phyloP scores from a whole-genome alignment of 164 flowering plant genomes.

The Saururus chinensis region DNA sequence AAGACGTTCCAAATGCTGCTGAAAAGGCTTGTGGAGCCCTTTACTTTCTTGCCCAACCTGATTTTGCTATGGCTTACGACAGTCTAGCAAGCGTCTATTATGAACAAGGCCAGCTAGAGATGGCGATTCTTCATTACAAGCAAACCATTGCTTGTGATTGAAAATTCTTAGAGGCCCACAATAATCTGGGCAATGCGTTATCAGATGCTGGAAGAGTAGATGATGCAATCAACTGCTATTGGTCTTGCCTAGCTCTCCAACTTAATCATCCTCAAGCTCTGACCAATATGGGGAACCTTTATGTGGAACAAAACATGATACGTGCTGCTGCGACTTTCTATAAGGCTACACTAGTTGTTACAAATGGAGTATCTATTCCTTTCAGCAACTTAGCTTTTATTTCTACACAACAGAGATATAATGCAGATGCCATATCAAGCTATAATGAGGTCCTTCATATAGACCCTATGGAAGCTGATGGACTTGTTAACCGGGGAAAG shows the following conservation, averaged over 20 bases:
- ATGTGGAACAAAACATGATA: slow-evolving; percentile 82
- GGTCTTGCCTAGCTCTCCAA: no score
- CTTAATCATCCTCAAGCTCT: no score
- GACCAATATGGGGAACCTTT: no score
- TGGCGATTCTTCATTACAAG: no score
- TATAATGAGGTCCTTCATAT: no score
- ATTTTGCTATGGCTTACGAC: no score
- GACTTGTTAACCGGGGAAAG: slow-evolving; percentile 88
- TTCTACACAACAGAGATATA: slow-evolving; percentile 98
- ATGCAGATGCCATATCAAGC: slow-evolving; percentile 92
- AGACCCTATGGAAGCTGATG: slow-evolving; percentile 97
- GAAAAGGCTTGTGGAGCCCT: no score
- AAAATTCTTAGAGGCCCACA: slow-evolving; percentile 84
- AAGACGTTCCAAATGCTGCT: no score
- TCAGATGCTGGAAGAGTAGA: slow-evolving; percentile 86
- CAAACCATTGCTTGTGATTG: slow-evolving; percentile 77
- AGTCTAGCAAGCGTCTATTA: no score
- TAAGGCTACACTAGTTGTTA: slow-evolving; percentile 82
- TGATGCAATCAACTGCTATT: no score
- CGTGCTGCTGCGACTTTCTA: slow-evolving; percentile 78
- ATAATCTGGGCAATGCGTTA: slow-evolving; percentile 94
- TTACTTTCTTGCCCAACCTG: no score
- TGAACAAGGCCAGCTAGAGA: no score
- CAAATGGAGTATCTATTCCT: slow-evolving; percentile 95
- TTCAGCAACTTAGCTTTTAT: slow-evolving; percentile 93